A percentile compares a stretch with the other conserved stretches of the same genome.
Conservation (phyloP, 2,329 filamentous ascomycete genomes). For the Pseudogymnoascus sp. region DNA sequence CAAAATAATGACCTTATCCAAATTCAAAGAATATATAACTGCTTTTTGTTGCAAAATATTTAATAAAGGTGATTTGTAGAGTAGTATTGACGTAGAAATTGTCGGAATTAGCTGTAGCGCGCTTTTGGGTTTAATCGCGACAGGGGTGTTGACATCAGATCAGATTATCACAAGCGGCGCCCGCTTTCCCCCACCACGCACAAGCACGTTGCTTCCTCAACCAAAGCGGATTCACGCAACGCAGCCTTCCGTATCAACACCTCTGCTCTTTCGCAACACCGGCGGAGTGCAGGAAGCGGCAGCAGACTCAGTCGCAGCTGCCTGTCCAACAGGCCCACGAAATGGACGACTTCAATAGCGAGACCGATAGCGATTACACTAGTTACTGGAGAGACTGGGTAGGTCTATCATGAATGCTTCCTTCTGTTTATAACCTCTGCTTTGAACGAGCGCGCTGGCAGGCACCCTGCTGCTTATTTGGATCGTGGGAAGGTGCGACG, state of each 20-base stretch:
- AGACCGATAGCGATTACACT: conserved; percentile 97
- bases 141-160: conserved; percentile 8
- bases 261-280: background rate
- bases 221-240: background rate
- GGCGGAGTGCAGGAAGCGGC: conserved; percentile 4
- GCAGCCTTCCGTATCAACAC: conserved; percentile 1
- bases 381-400: conserved; percentile 99
- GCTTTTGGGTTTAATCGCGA: conserved; percentile 3
- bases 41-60: background rate
- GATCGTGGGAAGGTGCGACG: background rate
- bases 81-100: conserved; percentile 16
- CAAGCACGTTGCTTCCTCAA: background rate
- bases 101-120: conserved; percentile 3
- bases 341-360: conserved; percentile 97
- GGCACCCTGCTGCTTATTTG: background rate
- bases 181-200: conserved; percentile 7
- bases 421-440: conserved; percentile 10
- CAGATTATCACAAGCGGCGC: conserved; percentile 8
- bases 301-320: conserved; percentile 1
- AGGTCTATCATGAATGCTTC: conserved; percentile 37
- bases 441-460: background rate
- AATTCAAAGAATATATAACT: background rate
- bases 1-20: background rate
- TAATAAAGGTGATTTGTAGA: conserved; percentile 17
- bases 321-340: background rate